Percentiles rank a stretch among this genome's conserved stretches.
Evolutionary conservation across 345 rosid genomes (phyloP).

Genomic region (Ceriops tagal): DNA sequence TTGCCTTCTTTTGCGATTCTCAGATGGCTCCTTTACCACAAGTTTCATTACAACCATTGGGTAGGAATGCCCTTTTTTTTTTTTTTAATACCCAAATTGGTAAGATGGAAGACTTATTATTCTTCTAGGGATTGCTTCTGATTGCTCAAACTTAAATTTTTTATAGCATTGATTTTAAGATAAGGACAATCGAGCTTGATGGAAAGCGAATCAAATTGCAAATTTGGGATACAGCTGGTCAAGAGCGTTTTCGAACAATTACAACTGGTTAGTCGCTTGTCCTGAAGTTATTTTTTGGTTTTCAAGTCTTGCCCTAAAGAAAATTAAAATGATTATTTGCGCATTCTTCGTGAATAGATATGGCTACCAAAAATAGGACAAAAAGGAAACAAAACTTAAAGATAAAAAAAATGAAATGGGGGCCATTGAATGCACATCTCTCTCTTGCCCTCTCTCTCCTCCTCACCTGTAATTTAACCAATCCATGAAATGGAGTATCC

Average conservation of each 20-base stretch:
- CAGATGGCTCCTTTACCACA: constrained; percentile 87
- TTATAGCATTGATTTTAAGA: constrained; percentile 65
- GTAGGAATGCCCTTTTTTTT: constrained; percentile 33
- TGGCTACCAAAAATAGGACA: no score
- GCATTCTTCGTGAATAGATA: no score
- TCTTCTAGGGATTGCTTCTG: background rate
- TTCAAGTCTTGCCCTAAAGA: background rate
- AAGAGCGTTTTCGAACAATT: constrained; percentile 57
- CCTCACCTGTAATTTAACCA: no score
- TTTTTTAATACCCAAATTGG: background rate
- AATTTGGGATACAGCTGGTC: constrained; percentile 70
- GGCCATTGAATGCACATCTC: no score
- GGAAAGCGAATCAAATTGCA: constrained; percentile 71
- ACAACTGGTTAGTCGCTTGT: constrained; percentile 39
- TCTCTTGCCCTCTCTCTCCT: no score
- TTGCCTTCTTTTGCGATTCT: constrained; percentile 82
- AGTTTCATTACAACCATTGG: constrained; percentile 92
- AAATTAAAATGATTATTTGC: no score
- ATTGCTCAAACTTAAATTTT: background rate
- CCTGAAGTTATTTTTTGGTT: background rate
- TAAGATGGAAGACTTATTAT: no score
- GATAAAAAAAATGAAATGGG: no score
- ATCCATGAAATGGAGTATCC: no score
- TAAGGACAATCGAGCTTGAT: constrained; percentile 65
- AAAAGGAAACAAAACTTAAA: no score